Base-by-base conservation (phyloP, 1,139 yeast species). In the Magnusiomyces paraingens region DNA sequence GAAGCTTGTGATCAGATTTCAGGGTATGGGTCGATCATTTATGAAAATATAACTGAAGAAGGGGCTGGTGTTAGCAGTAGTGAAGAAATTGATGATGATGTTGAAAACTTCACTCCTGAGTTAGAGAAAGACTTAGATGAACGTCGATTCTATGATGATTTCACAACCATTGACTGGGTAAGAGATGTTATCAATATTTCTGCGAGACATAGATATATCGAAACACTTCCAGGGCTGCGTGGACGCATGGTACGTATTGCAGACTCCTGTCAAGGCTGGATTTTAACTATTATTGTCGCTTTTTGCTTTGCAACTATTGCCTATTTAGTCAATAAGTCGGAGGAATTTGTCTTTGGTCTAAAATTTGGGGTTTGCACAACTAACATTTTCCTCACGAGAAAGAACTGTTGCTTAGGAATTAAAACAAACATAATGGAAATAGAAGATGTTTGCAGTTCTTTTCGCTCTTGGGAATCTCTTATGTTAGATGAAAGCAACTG, bases 151-250 rank as follows among this genome's bases (percentile, higher is more conserved):
- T 81, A 81, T 63, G 82, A 82, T 64, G 84, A 82, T 64, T 82
- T 81, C 65, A 81, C 86, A 22, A 80, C 85, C n/a, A 79, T 81
- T n/a, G 86, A 82, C 67, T 82, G 86, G 86, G 77, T 80, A 2
- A 73, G 74, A 45, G 84, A 82, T 35, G 75, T 75, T 46, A 70
- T 79, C 32, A 68, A 71, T 57, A 79, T 79, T 49, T 78, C 81
- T 44, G 68, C 70, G 46, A 70, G 81, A 52, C 72, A 75, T 58
- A 78, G 71, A 58, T 70, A 71, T 46, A 61, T 81, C 45, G 61
- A 67, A 55, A 45, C 66, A 52, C 51, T 70, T 61, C 71, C 67
- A 35, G 72, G 75, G 1, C 20, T 71, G 10, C 58, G 69, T 10
- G 76, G 76, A 2, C 62, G 66, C 43, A 12, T 71, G 1, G 51